Conservation (phyloP, 1,284 basidiomycete species). For the Stereum hirsutum region DNA sequence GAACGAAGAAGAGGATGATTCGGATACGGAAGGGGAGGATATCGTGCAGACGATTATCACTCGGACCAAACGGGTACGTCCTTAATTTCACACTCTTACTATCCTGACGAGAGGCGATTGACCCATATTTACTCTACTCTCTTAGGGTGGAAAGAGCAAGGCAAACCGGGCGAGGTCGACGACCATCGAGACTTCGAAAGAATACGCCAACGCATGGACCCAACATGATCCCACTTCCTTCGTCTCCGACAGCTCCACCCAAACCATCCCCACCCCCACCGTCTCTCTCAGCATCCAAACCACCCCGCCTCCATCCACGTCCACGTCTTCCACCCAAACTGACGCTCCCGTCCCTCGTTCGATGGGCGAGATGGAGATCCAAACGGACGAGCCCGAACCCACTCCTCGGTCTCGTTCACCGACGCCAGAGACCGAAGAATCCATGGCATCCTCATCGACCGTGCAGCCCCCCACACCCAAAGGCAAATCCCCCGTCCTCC, state of each 20-base stretch:
- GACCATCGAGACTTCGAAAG: constrained; percentile 57
- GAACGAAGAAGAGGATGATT: constrained; percentile 33
- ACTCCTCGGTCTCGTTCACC: constrained; percentile 19
- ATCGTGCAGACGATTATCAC: constrained; percentile 78
- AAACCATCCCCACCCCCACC: constrained; percentile 33
- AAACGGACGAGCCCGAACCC: constrained; percentile 32
- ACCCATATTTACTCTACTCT: not conserved
- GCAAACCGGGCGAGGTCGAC: constrained; percentile 39
- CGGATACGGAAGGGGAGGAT: constrained; percentile 61
- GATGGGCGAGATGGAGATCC: constrained; percentile 30
- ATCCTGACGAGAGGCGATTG: constrained; percentile 1
- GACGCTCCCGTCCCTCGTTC: constrained; percentile 22
- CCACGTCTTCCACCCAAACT: constrained; percentile 29
- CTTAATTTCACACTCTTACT: constrained; percentile 3
- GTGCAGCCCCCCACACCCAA: constrained; percentile 59
- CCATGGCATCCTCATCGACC: constrained; percentile 61
- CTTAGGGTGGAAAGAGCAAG: constrained; percentile 57
- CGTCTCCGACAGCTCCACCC: constrained; percentile 22
- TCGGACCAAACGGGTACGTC: constrained; percentile 58
- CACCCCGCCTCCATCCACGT: constrained; percentile 11
- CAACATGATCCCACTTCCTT: constrained; percentile 55
- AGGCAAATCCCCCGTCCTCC: constrained; percentile 22
- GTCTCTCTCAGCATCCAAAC: too few relatives aligned
- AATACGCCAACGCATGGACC: constrained; percentile 59
- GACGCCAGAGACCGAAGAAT: constrained; percentile 36